A percentile compares a stretch with the other conserved stretches of the same genome.
phyloP scores from a whole-genome alignment of 306 rosid species.

The Lathyrus aphaca region DNA sequence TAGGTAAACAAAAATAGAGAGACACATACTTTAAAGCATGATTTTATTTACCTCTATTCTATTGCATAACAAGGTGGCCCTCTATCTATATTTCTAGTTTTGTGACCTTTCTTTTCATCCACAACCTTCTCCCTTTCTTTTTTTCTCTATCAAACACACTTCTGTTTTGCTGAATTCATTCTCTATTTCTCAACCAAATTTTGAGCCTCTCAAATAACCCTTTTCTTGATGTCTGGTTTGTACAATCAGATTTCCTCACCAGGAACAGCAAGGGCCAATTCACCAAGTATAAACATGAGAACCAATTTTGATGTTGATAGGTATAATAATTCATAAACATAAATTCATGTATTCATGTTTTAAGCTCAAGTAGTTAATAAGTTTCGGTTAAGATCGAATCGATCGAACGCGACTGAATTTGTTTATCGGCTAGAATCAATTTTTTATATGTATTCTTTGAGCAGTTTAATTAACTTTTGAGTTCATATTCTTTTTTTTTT shows the following conservation, averaged over 20 bases:
- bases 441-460: background rate
- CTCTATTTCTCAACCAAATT: conserved; percentile 4
- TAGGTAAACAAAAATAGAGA: conserved; percentile 27
- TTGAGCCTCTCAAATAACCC: conserved; percentile 30
- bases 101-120: conserved; percentile 41
- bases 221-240: conserved; percentile 56
- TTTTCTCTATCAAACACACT: conserved; percentile 26
- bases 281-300: conserved; percentile 58
- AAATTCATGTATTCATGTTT: background rate
- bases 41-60: conserved; percentile 48
- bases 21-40: conserved; percentile 40
- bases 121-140: conserved; percentile 24
- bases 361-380: background rate
- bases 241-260: conserved; percentile 58
- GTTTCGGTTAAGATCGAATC: background rate
- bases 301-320: conserved; percentile 56
- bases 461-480: conserved; percentile 34
- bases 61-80: conserved; percentile 42
- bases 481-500: conserved; percentile 28
- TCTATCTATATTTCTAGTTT: conserved; percentile 44
- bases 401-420: background rate
- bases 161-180: conserved; percentile 23
- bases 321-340: conserved; percentile 16
- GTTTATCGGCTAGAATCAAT: background rate
- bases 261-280: conserved; percentile 53